phyloP scores from a whole-genome alignment of 1,284 basidiomycete species.

The Puccinia brachypodii region DNA sequence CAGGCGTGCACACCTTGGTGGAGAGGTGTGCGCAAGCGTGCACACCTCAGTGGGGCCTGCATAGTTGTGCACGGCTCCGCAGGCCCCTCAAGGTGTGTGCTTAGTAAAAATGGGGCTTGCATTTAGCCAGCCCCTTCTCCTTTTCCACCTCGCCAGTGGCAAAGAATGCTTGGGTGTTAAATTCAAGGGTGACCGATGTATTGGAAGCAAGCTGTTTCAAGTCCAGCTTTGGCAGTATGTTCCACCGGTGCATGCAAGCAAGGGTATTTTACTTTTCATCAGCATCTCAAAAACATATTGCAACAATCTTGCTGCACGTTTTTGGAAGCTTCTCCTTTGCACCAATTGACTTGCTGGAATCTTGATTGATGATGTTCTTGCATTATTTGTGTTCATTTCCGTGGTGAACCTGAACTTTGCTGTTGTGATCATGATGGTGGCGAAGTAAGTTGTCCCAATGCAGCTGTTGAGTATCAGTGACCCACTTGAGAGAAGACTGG shows the following conservation, averaged over 20 bases:
- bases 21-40: too few relatives aligned
- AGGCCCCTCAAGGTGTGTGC: too few relatives aligned
- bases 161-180: background rate
- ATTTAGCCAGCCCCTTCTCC: too few relatives aligned
- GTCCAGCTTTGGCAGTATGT: background rate
- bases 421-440: background rate
- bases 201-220: background rate
- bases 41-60: too few relatives aligned
- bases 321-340: background rate
- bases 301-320: background rate
- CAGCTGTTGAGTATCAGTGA: background rate
- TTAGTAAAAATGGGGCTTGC: too few relatives aligned
- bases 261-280: background rate
- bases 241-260: constrained; percentile 7
- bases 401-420: background rate
- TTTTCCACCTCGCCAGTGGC: background rate
- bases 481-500: background rate
- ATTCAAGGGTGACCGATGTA: background rate
- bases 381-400: background rate
- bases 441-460: background rate
- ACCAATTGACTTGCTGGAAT: background rate
- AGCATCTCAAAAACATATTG: background rate
- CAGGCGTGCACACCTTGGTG: too few relatives aligned
- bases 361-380: background rate
- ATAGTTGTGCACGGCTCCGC: too few relatives aligned